Evolutionary conservation across 1,284 basidiomycete species (phyloP).

Genomic region (Trametes hirsuta): DNA sequence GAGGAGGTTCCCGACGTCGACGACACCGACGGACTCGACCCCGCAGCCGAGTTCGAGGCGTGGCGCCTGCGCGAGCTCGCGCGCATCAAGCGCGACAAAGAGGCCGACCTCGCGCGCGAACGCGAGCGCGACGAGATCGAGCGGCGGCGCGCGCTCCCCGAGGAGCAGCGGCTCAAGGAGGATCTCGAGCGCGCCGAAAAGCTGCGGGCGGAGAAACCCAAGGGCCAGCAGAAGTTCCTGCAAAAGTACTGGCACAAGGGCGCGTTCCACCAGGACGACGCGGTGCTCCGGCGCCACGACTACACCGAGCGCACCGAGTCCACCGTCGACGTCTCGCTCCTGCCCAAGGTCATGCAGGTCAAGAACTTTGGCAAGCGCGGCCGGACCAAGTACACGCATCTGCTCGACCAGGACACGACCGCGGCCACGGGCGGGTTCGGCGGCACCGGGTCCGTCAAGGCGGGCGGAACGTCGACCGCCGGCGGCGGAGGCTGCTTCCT

Average conservation of each 20-base stretch:
- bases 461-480: constrained; percentile 58
- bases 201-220: constrained; percentile 80
- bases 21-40: constrained; percentile 94
- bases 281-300: constrained; percentile 85
- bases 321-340: constrained; percentile 80
- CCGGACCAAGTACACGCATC: constrained; percentile 94
- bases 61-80: constrained; percentile 94
- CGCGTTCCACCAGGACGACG: constrained; percentile 96
- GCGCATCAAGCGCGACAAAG: constrained; percentile 90
- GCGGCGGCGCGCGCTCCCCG: constrained; percentile 87
- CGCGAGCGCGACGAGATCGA: constrained; percentile 91
- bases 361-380: constrained; percentile 94
- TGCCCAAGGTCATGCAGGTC: constrained; percentile 98
- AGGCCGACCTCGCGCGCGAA: constrained; percentile 77
- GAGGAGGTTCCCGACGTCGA: constrained; percentile 86
- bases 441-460: constrained; percentile 56
- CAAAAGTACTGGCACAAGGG: constrained; percentile 99
- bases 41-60: constrained; percentile 90
- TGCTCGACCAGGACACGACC: constrained; percentile 94
- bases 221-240: constrained; percentile 89
- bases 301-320: constrained; percentile 89
- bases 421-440: constrained; percentile 66
- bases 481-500: constrained; percentile 78
- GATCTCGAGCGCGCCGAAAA: constrained; percentile 87
- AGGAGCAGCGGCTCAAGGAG: constrained; percentile 88